Base-by-base conservation (phyloP, 495 filamentous ascomycete genomes). In the Hypomontagnella submonticulosa region DNA sequence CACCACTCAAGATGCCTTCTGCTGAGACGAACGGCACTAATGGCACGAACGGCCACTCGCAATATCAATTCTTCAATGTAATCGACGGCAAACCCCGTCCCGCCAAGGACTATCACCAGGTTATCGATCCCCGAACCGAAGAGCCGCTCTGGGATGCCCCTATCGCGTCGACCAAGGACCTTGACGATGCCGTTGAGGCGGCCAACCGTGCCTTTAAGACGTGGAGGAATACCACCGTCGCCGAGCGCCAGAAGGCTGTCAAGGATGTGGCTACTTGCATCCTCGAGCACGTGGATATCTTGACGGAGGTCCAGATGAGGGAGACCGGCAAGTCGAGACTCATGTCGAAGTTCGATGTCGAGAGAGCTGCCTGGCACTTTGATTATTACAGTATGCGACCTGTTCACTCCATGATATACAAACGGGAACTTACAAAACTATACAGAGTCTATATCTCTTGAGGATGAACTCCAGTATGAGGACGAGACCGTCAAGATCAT, bases 171-270 rank as follows among this genome's bases (percentile, higher is more conserved):
- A 53, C 63, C 9, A 27, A 77, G 15, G 83, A 85, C 71, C 77
- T 85, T 48, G 79, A 84, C 44, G 78, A 82, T 48, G 81, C 83
- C 36, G 82, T 85, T 33, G 63, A 67, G 12, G 79, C 78, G 7
- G 82, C 80, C 11, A 73, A 72, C 38, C 67, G 72, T 5, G 82
- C 82, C 32, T 83, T 83, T 52, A 66, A 71, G 33, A 71, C 72
- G 0, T 85, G 83, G 83, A 70, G 62, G 15, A 65, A 75, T 37
- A 77, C 71, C 9, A 76, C 78, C 0, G 58, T 76, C 10, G 62
- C 76, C 0, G 77, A 84, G 70, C 82, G 90, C 12, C 81, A 85
- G 34, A 79, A 83, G 19, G 69, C 83, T 9, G 67, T 91, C 4
- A 52, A 75, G 41, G 84, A 84, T 57, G 83, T 85, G 44, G 82